Base-by-base conservation (phyloP, 1,284 basidiomycete species). In the Ustilago curta region DNA sequence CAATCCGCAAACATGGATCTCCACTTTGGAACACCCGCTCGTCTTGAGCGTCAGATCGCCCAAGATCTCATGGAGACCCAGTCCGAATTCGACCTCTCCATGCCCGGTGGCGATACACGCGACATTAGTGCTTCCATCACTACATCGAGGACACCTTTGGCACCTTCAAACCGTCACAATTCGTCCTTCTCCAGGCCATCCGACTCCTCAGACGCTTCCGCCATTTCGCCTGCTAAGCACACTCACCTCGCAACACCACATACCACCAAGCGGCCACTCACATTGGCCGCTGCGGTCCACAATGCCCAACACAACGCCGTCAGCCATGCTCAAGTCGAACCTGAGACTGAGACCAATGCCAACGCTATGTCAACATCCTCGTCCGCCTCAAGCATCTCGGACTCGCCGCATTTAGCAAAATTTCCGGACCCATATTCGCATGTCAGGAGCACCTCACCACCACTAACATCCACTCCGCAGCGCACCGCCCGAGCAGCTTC, bases 31-130 rank as follows among this genome's bases (percentile, higher is more conserved):
- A 76, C 73, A 9, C 73, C 73, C 7, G 69, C 73, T 58, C 68
- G 73, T 21, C 65, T 76, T 7, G 73, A 76, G 73, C 69, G 73
- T 43, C 73, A 76, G 52, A 76, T 76, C 21, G 73, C 73, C 23
- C 73, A 76, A 32, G 69, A 76, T 32, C 69, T 76, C 23, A 52
- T 76, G 56, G 60, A 64, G 16, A 67, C 64, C 14, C 73, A 76
- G 40, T 76, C 73, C 54, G 73, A 71, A n/a, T 67, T 76, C 35
- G 73, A 76, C 35, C 68, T 76, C 43, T 76, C 73, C 8, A 44
- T 76, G 19, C 73, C 73, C 18, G 69, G 55, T 6, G 61, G 59
- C 21, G 59, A 65, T 35, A 71, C 64, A 6, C 69, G 61, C 45
- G 67, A 76, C 42, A 67, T 65, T 40, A 76, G 69, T 42, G 60